These are phyloP conservation scores for Daldinia loculata DNA, from an alignment of 495 filamentous ascomycete species.

Conservation along the genomic window DNA sequence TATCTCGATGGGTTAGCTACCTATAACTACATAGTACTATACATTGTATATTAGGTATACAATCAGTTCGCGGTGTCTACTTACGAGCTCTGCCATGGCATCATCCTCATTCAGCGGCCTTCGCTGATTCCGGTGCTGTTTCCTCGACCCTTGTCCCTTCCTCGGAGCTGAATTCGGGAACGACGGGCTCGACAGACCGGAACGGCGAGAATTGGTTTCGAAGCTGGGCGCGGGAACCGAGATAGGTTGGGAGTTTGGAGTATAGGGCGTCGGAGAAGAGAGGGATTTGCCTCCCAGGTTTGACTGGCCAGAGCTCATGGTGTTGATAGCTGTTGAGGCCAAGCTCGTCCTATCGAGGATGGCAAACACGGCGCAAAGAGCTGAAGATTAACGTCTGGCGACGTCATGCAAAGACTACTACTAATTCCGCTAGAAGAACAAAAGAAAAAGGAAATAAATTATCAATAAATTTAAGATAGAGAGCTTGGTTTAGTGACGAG, in stretches of 20 bases:
- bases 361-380: slow-evolving; percentile 8
- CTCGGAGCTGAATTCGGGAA: slow-evolving; percentile 61
- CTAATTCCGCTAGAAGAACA: slow-evolving; percentile 5
- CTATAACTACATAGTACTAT: neutral
- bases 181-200: slow-evolving; percentile 66
- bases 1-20: slow-evolving; percentile 34
- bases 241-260: slow-evolving; percentile 40
- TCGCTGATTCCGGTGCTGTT: slow-evolving; percentile 72
- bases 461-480: slow-evolving; percentile 1
- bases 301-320: slow-evolving; percentile 58
- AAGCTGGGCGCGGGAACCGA: slow-evolving; percentile 51
- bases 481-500: neutral
- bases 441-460: slow-evolving; percentile 16
- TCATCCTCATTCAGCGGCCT: slow-evolving; percentile 70
- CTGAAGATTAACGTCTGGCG: slow-evolving; percentile 17
- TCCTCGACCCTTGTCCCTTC: slow-evolving; percentile 78
- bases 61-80: slow-evolving; percentile 38
- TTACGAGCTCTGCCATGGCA: slow-evolving; percentile 78
- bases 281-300: slow-evolving; percentile 56
- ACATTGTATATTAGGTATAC: slow-evolving; percentile 3
- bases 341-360: slow-evolving; percentile 23
- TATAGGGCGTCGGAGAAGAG: slow-evolving; percentile 43
- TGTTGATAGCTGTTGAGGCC: slow-evolving; percentile 23
- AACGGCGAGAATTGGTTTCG: slow-evolving; percentile 66
- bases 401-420: slow-evolving; percentile 25